These are phyloP conservation scores for Gossypium bickii DNA, from an alignment of 345 rosid species.

Conservation along the genomic window DNA sequence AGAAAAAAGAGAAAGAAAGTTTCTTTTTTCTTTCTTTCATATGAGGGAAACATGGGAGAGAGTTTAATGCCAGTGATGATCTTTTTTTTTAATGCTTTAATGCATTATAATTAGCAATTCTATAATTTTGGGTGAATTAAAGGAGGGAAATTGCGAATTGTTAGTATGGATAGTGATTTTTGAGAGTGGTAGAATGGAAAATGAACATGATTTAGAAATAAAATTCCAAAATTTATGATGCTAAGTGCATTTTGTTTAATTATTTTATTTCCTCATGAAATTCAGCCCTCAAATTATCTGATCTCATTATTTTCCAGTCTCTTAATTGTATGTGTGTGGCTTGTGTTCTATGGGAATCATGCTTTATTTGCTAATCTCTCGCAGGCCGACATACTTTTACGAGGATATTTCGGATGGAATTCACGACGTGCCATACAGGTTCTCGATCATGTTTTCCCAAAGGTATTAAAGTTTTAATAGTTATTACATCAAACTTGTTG, in stretches of 20 bases:
- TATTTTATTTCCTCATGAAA: not conserved
- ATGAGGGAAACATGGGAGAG: too few species aligned
- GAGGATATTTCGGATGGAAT: slow-evolving; percentile 96
- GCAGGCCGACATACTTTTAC: slow-evolving; percentile 80
- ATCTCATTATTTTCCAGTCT: not conserved
- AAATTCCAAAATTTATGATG: not conserved
- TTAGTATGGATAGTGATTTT: not conserved
- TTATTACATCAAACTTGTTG: not conserved
- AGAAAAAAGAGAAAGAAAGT: not conserved
- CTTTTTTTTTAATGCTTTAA: not conserved
- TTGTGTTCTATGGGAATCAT: not conserved
- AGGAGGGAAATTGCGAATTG: not conserved
- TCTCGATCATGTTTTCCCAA: slow-evolving; percentile 78
- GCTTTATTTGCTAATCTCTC: not conserved
- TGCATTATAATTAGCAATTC: not conserved
- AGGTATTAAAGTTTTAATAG: slow-evolving; percentile 35
- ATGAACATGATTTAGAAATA: not conserved
- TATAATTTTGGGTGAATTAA: not conserved
- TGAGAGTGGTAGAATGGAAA: not conserved
- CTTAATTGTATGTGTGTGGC: not conserved
- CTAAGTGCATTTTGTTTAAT: not conserved
- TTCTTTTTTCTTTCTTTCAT: too few species aligned
- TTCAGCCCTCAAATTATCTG: not conserved
- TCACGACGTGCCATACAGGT: slow-evolving; percentile 82
- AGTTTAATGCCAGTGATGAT: too few species aligned